Evolutionary conservation across 164 flowering plant species (phyloP), one percentile per base, ranked within the genome.

Genomic region (Dillenia turbinata): DNA sequence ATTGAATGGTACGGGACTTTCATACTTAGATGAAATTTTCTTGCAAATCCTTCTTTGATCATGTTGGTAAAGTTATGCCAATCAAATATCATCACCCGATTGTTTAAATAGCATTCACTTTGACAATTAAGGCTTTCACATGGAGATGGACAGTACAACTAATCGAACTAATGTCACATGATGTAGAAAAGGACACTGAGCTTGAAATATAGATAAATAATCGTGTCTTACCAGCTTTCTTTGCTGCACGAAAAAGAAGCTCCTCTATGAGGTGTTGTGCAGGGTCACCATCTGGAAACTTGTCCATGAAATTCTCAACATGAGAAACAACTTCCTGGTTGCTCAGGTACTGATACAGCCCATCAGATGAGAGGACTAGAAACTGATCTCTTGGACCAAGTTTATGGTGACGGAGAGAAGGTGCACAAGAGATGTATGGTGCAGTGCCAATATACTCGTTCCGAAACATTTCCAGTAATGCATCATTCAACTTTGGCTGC

Each of bases 191-290:
- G 40, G 40, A 33, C 7, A 33, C 40, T 33, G 40, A 33, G 40
- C 40, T 33, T 5, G 40, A 4, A 33, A 4, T 33, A 4, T n/a
- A 61, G 33, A 43, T 48, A 45, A 49, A 57, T 45, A 47, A 33
- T 49, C 10, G 48, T 50, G 11, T 26, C 59, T 66, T 83, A 95
- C 99, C 99, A 64, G 99, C 99, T 85, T 92, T 95, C 76, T 87
- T 90, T 49, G 99, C 99, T 65, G 99, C 99, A 69, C 97, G 95
- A 47, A 65, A 73, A 22, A 95, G 92, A 73, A 95, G 89, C 79
- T 95, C 99, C 75, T 92, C 97, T 62, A 95, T 90, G 52, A 95
- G 73, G 73, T 95, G 94, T 57, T 95, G 99, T 11, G 98, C 99
- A 55, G 99, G 99, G 69, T 95, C 99, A 54, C 98, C 98, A 60